Conservation (phyloP, 768 basidiomycete genomes). For the Auriculariales sp. region DNA sequence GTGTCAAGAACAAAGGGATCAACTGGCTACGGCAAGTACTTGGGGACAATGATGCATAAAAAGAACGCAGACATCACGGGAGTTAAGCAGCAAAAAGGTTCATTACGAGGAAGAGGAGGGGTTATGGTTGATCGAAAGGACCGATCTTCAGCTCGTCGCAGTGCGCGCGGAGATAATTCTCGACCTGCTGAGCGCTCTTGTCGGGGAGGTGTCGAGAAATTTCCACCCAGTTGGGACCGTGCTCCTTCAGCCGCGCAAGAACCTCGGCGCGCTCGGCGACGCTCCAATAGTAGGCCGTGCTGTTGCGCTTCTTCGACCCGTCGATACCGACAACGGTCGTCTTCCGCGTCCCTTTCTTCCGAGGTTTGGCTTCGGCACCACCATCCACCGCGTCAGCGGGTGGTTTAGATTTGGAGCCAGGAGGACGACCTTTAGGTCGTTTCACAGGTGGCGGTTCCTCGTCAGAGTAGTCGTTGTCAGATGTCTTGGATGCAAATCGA, state of each 20-base stretch:
- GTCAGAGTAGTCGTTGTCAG: slow-evolving; percentile 19
- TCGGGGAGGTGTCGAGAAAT: slow-evolving; percentile 50
- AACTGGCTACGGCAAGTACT: too few relatives aligned
- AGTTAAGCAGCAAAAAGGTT: too few relatives aligned
- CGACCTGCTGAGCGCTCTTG: slow-evolving; percentile 21
- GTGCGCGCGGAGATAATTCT: slow-evolving; percentile 17
- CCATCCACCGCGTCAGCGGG: slow-evolving; percentile 13
- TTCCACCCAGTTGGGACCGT: slow-evolving; percentile 55
- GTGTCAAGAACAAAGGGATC: too few relatives aligned
- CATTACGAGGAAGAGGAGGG: too few relatives aligned
- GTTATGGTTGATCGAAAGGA: too few relatives aligned
- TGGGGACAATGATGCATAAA: too few relatives aligned
- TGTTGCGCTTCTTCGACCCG: slow-evolving; percentile 56
- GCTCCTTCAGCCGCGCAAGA: slow-evolving; percentile 37
- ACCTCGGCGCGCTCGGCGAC: slow-evolving; percentile 28
- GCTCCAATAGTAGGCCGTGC: slow-evolving; percentile 13
- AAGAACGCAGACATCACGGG: too few relatives aligned
- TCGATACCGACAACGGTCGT: slow-evolving; percentile 34
- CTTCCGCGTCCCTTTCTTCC: slow-evolving; percentile 12
- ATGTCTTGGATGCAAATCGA: background rate
- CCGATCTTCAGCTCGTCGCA: slow-evolving; percentile 13
- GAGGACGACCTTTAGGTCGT: slow-evolving; percentile 15
- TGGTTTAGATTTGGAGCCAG: slow-evolving; percentile 18
- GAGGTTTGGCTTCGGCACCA: slow-evolving; percentile 9
- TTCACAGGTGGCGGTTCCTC: slow-evolving; percentile 18